Evolutionary conservation across 805 yeast genomes (phyloP).

Genomic region (Kazachstania africana): DNA sequence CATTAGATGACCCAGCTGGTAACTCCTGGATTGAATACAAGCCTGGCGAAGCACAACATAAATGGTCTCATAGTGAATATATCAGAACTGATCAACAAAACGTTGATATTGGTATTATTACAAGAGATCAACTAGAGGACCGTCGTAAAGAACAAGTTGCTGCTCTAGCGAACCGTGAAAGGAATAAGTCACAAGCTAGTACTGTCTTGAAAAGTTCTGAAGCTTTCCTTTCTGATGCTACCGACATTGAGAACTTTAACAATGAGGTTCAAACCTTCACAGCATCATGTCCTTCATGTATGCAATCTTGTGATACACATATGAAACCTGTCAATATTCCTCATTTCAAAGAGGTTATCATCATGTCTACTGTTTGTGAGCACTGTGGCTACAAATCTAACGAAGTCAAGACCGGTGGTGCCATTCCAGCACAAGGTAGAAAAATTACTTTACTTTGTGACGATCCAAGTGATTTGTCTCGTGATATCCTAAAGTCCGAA

Average conservation of each 20-base stretch:
- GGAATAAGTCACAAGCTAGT: conserved; percentile 17
- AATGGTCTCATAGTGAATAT: conserved; percentile 81
- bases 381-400: conserved; percentile 91
- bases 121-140: conserved; percentile 42
- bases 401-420: conserved; percentile 98
- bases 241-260: conserved; percentile 73
- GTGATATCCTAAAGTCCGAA: conserved; percentile 92
- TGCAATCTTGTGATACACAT: conserved; percentile 69
- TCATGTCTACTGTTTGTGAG: conserved; percentile 91
- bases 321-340: conserved; percentile 97
- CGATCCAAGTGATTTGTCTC: conserved; percentile 75
- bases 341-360: conserved; percentile 92
- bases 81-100: conserved; percentile 81
- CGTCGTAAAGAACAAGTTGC: conserved; percentile 24
- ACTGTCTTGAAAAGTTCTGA: conserved; percentile 8
- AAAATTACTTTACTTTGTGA: conserved; percentile 61
- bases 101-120: conserved; percentile 67
- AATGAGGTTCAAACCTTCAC: conserved; percentile 89
- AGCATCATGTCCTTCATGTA: conserved; percentile 87
- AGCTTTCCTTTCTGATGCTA: conserved; percentile 56
- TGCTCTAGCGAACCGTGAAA: conserved; percentile 27
- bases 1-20: conserved; percentile 89
- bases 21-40: conserved; percentile 89
- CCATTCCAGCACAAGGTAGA: conserved; percentile 76
- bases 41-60: conserved; percentile 80